These are phyloP conservation scores for Cercospora brassicicola DNA, from an alignment of 2,329 filamentous ascomycete species.

Conservation along the genomic window DNA sequence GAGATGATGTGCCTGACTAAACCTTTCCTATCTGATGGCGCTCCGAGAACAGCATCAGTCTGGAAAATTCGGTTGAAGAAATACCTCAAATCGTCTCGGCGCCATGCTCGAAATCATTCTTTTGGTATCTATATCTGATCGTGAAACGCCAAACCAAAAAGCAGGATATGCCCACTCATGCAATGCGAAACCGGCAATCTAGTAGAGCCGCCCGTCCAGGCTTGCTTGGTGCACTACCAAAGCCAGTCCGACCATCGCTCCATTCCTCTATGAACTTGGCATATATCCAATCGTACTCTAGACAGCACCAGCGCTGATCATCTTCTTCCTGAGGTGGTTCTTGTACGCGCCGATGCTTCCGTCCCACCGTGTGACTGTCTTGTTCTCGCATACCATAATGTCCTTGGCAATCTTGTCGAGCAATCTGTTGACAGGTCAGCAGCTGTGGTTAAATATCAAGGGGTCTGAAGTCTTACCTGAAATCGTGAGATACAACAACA, in stretches of 20 bases:
- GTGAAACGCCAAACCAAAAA: slow-evolving; percentile 9
- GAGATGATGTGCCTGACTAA: background rate
- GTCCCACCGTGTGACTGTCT: slow-evolving; percentile 86
- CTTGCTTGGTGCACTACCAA: slow-evolving; percentile 14
- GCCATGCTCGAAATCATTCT: slow-evolving; percentile 5
- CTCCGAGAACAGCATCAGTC: background rate
- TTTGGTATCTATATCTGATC: slow-evolving; percentile 16
- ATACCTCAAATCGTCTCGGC: background rate
- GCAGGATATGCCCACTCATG: slow-evolving; percentile 12
- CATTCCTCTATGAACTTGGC: slow-evolving; percentile 4
- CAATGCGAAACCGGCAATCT: slow-evolving; percentile 9
- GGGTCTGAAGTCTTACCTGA: slow-evolving; percentile 68
- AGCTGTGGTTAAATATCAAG: background rate
- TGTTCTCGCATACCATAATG: slow-evolving; percentile 98
- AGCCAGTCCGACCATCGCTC: background rate
- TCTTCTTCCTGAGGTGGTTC: slow-evolving; percentile 98
- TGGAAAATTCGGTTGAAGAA: background rate
- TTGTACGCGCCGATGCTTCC: slow-evolving; percentile 93
- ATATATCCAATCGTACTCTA: slow-evolving; percentile 18
- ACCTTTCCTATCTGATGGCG: background rate
- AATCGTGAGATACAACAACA: slow-evolving; percentile 97
- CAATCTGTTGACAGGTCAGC: slow-evolving; percentile 62
- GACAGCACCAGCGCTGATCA: slow-evolving; percentile 83
- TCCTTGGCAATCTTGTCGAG: slow-evolving; percentile 99
- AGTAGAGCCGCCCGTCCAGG: slow-evolving; percentile 1